Conservation (phyloP, 805 yeast genomes). For the Lachancea meyersii region DNA sequence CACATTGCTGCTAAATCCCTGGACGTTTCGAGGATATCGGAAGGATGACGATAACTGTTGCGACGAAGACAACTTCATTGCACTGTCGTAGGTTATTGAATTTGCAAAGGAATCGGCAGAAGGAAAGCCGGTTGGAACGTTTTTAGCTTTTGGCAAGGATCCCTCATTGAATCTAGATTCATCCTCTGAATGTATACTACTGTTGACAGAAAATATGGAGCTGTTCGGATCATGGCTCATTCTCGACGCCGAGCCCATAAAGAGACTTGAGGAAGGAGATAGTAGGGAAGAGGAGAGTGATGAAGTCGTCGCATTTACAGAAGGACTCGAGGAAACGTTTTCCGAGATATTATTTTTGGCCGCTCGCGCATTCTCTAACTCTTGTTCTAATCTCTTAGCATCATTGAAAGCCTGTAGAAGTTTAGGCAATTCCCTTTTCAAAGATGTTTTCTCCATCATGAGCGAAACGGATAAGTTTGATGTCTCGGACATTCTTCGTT, state of each 20-base stretch:
- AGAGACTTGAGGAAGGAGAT: conserved; percentile 5
- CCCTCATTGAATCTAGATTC: not conserved
- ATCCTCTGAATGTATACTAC: conserved; percentile 6
- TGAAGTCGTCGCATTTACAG: conserved; percentile 1
- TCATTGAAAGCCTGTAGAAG: conserved; percentile 61
- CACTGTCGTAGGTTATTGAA: conserved; percentile 7
- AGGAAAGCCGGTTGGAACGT: not conserved
- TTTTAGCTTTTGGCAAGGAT: not conserved
- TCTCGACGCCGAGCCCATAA: not conserved
- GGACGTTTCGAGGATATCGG: conserved; percentile 4
- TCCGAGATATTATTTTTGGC: not conserved
- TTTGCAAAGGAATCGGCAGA: conserved; percentile 5
- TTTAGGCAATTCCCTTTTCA: conserved; percentile 60
- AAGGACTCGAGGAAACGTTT: not conserved
- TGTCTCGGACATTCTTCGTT: conserved; percentile 18
- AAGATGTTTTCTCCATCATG: conserved; percentile 44
- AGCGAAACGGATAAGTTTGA: conserved; percentile 35
- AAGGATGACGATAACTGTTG: not conserved
- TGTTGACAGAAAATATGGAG: not conserved
- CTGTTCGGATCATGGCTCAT: not conserved
- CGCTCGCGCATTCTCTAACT: conserved; percentile 27
- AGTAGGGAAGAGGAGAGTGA: conserved; percentile 6
- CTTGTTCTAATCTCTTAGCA: conserved; percentile 53
- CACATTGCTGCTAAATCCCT: conserved; percentile 15
- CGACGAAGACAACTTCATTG: conserved; percentile 5